Percentiles rank a stretch among this genome's conserved stretches.
phyloP scores from a whole-genome alignment of 345 rosid species.

The Arabidopsis suecica region DNA sequence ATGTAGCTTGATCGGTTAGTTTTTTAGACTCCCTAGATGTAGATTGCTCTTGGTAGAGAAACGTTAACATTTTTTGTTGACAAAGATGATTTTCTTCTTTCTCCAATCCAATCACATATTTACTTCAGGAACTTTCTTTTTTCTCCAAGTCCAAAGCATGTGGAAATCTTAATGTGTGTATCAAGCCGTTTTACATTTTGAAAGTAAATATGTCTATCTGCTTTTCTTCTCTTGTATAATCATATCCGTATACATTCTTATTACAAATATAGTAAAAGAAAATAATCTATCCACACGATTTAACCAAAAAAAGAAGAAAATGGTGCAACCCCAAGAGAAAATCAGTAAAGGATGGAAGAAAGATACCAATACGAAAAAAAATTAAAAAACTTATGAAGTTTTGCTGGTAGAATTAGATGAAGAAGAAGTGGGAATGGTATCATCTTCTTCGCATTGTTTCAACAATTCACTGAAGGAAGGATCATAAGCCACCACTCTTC shows the following conservation, averaged over 20 bases:
- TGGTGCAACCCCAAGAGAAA: background rate
- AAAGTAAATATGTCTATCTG: background rate
- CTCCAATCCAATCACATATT: too few species aligned
- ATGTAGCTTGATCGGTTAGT: background rate
- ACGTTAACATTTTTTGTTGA: too few species aligned
- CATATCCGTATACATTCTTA: background rate
- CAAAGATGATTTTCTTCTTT: too few species aligned
- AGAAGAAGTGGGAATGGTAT: slow-evolving; percentile 26
- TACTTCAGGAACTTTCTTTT: too few species aligned
- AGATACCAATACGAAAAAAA: background rate
- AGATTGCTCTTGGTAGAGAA: too few species aligned
- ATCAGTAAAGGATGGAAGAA: background rate
- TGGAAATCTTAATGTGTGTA: background rate
- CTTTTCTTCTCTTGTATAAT: background rate
- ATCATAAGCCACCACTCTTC: slow-evolving; percentile 69
- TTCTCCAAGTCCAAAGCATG: too few species aligned
- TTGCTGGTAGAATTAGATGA: slow-evolving; percentile 32
- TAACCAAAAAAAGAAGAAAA: background rate
- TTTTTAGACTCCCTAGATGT: background rate
- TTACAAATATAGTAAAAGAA: background rate
- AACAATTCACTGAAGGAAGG: slow-evolving; percentile 54
- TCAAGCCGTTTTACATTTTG: background rate
- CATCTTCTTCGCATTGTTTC: slow-evolving; percentile 66
- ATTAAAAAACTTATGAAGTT: slow-evolving; percentile 3
- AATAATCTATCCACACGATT: background rate